Evolutionary conservation across 331 rosid genomes (phyloP).

Genomic region (Pyracantha coccinea): DNA sequence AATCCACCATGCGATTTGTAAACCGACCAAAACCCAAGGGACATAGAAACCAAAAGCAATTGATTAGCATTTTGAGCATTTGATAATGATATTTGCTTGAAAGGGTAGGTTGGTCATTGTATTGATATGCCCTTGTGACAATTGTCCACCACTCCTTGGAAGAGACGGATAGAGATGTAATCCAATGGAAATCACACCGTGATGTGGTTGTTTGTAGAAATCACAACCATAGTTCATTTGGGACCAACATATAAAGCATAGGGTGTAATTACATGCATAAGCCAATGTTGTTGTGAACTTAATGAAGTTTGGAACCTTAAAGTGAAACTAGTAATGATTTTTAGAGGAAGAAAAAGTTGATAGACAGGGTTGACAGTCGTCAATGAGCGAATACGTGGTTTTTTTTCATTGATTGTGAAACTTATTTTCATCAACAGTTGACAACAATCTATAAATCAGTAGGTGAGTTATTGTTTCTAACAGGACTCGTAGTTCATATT

Average conservation of each 20-base stretch:
- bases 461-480: too few species aligned
- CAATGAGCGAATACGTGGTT: not conserved
- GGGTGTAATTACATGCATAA: not conserved
- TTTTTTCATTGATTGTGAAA: too few species aligned
- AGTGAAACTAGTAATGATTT: not conserved
- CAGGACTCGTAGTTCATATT: too few species aligned
- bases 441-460: too few species aligned
- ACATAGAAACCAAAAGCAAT: not conserved
- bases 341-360: not conserved
- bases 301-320: too few species aligned
- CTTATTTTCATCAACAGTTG: too few species aligned
- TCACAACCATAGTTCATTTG: not conserved
- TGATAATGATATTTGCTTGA: not conserved
- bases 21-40: conserved; percentile 1
- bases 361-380: not conserved
- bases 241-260: not conserved
- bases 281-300: not conserved
- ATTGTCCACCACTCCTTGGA: conserved; percentile 5
- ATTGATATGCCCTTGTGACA: not conserved
- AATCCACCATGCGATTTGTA: conserved; percentile 27
- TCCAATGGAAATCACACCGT: not conserved
- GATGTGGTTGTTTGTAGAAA: not conserved
- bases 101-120: not conserved
- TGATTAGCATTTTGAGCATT: not conserved
- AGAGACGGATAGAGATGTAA: not conserved